A percentile compares a stretch with the other conserved stretches of the same genome.
Evolutionary conservation across 1,284 basidiomycete species (phyloP).

Genomic region (Boletellus deceptivus): DNA sequence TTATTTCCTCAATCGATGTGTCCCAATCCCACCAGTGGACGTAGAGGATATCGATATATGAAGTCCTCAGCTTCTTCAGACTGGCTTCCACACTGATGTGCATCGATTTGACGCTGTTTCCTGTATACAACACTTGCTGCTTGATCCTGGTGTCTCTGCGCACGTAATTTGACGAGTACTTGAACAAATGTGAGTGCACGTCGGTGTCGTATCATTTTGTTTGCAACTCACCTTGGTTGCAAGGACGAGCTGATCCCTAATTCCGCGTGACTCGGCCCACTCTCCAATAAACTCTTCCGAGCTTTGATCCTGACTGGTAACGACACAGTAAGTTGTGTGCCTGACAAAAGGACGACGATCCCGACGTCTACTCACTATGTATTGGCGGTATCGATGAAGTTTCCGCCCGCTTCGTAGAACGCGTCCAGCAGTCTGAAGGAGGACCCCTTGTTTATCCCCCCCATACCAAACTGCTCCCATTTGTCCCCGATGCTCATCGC

Average conservation of each 20-base stretch:
- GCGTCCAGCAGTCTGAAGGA: constrained; percentile 43
- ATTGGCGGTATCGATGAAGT: constrained; percentile 41
- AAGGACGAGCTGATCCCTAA: constrained; percentile 52
- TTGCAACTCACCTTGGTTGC: constrained; percentile 45
- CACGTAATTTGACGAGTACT: constrained; percentile 8
- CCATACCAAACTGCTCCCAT: constrained; percentile 37
- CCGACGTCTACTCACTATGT: constrained; percentile 28
- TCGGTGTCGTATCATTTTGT: neutral
- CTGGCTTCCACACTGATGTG: constrained; percentile 33
- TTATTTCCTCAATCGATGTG: constrained; percentile 43
- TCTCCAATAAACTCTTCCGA: constrained; percentile 31
- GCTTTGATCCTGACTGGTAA: constrained; percentile 43
- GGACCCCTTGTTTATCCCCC: constrained; percentile 37
- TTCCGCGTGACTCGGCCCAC: constrained; percentile 50
- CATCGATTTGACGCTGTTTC: constrained; percentile 8
- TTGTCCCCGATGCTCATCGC: constrained; percentile 50
- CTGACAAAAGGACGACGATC: neutral
- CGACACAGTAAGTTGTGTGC: neutral
- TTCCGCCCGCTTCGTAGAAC: constrained; percentile 38
- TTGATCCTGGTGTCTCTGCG: neutral
- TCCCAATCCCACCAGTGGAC: constrained; percentile 35
- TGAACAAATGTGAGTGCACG: neutral
- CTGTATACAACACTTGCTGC: neutral
- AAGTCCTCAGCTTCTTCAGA: constrained; percentile 45
- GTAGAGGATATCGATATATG: constrained; percentile 33